Conservation (phyloP, 768 basidiomycete genomes). For the Peribolospora baueri region DNA sequence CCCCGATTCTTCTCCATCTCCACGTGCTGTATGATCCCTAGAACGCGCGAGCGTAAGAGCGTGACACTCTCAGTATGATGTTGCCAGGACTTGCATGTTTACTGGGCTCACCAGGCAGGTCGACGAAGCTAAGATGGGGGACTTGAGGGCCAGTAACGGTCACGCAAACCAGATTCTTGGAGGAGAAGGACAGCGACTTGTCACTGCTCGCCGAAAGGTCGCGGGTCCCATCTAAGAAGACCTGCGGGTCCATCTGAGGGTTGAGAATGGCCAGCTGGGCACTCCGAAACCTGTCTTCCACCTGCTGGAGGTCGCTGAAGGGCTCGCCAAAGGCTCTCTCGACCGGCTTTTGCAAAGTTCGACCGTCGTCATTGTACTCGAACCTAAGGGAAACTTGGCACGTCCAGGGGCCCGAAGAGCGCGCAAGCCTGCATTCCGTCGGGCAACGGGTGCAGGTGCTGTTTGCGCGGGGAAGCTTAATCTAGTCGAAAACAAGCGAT, state of each 20-base stretch:
- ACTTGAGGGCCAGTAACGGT: slow-evolving; percentile 26
- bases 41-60: not conserved
- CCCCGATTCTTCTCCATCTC: slow-evolving; percentile 21
- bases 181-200: slow-evolving; percentile 21
- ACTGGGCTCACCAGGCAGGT: slow-evolving; percentile 15
- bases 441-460: slow-evolving; percentile 28
- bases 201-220: slow-evolving; percentile 10
- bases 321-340: slow-evolving; percentile 24
- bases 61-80: not conserved
- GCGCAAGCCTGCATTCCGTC: slow-evolving; percentile 20
- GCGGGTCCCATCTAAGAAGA: slow-evolving; percentile 6
- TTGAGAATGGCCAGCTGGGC: slow-evolving; percentile 36
- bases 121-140: slow-evolving; percentile 16
- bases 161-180: slow-evolving; percentile 29
- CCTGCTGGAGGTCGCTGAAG: slow-evolving; percentile 23
- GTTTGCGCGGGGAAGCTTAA: slow-evolving; percentile 28
- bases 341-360: slow-evolving; percentile 10
- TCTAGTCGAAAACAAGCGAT: slow-evolving; percentile 13
- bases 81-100: slow-evolving; percentile 4
- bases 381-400: slow-evolving; percentile 25
- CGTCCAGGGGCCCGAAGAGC: slow-evolving; percentile 13
- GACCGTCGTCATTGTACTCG: slow-evolving; percentile 21
- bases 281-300: slow-evolving; percentile 33
- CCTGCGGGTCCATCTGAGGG: slow-evolving; percentile 3
- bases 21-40: slow-evolving; percentile 37